These are phyloP conservation scores for Fistulifera pelliculosa DNA, from an alignment of 108 stramenopile species.

Conservation along the genomic window DNA sequence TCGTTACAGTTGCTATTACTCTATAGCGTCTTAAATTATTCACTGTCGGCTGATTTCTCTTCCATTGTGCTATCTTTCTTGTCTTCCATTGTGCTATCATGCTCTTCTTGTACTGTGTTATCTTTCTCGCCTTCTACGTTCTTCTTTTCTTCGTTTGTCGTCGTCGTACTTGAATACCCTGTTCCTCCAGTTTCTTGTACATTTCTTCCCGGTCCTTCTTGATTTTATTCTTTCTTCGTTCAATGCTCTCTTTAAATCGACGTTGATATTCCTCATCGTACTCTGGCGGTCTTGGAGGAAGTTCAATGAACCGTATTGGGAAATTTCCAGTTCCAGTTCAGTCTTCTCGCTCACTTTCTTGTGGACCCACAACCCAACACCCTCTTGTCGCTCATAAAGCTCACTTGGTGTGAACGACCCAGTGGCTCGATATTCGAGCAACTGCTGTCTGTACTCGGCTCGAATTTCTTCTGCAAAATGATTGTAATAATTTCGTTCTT, in stretches of 20 bases:
- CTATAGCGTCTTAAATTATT: no score
- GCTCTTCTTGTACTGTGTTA: no score
- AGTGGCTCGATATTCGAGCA: slow-evolving; percentile 73
- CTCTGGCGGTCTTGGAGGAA: slow-evolving; percentile 57
- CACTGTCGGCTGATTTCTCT: no score
- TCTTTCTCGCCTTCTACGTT: no score
- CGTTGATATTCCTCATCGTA: slow-evolving; percentile 50
- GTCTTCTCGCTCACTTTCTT: slow-evolving; percentile 30
- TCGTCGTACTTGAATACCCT: slow-evolving; percentile 1
- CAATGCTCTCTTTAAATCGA: slow-evolving; percentile 15
- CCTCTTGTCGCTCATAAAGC: slow-evolving; percentile 28
- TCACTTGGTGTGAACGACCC: slow-evolving; percentile 38
- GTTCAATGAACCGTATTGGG: slow-evolving; percentile 39
- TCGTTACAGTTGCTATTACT: no score
- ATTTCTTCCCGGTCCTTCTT: slow-evolving; percentile 16
- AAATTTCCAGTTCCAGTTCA: slow-evolving; percentile 70
- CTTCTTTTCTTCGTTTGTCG: background rate
- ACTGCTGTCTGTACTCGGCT: slow-evolving; percentile 41
- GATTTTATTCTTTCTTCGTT: slow-evolving; percentile 9
- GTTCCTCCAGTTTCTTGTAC: background rate
- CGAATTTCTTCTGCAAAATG: slow-evolving; percentile 52
- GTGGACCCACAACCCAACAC: slow-evolving; percentile 57
- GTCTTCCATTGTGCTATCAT: no score
- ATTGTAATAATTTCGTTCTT: slow-evolving; percentile 51
- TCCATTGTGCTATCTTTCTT: no score